phyloP scores from a whole-genome alignment of 1,284 basidiomycete species.

The Sporisorium iseilematis-ciliati region DNA sequence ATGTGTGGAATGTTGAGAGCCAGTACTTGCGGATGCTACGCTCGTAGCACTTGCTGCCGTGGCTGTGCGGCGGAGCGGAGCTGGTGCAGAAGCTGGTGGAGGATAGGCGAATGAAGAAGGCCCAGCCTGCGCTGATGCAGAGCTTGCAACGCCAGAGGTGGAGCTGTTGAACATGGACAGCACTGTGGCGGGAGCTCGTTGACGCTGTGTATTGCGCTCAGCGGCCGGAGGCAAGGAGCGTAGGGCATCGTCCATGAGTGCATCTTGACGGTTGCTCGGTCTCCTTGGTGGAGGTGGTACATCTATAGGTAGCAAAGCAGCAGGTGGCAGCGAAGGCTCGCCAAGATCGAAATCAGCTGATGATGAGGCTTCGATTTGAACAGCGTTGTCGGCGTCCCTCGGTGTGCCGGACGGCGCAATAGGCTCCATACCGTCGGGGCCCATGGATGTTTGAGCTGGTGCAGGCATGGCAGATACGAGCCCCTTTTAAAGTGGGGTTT shows the following conservation, averaged over 20 bases:
- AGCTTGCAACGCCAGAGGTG: slow-evolving; percentile 7
- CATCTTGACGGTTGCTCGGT: slow-evolving; percentile 33
- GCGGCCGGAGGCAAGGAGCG: slow-evolving; percentile 49
- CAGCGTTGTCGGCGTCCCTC: not conserved
- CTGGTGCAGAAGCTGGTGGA: slow-evolving; percentile 12
- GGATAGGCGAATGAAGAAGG: slow-evolving; percentile 25
- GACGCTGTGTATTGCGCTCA: slow-evolving; percentile 24
- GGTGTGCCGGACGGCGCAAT: not conserved
- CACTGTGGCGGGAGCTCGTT: slow-evolving; percentile 34
- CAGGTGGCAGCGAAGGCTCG: slow-evolving; percentile 24
- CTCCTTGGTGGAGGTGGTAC: slow-evolving; percentile 34
- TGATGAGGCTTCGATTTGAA: not conserved
- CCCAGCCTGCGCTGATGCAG: slow-evolving; percentile 9
- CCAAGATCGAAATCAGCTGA: not conserved
- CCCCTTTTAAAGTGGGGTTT: not conserved
- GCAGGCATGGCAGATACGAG: slow-evolving; percentile 13
- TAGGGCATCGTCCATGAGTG: slow-evolving; percentile 49
- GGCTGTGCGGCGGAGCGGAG: slow-evolving; percentile 26
- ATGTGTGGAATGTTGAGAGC: slow-evolving; percentile 27
- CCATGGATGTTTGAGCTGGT: slow-evolving; percentile 13
- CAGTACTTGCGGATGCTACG: slow-evolving; percentile 6
- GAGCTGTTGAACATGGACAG: slow-evolving; percentile 39
- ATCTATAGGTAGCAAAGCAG: slow-evolving; percentile 27
- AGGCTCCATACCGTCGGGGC: slow-evolving; percentile 6
- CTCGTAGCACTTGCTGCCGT: slow-evolving; percentile 21